Evolutionary conservation across 1,139 yeast species (phyloP), one percentile per base, ranked within the genome.

Genomic region (Trichomonascaceae sp.): DNA sequence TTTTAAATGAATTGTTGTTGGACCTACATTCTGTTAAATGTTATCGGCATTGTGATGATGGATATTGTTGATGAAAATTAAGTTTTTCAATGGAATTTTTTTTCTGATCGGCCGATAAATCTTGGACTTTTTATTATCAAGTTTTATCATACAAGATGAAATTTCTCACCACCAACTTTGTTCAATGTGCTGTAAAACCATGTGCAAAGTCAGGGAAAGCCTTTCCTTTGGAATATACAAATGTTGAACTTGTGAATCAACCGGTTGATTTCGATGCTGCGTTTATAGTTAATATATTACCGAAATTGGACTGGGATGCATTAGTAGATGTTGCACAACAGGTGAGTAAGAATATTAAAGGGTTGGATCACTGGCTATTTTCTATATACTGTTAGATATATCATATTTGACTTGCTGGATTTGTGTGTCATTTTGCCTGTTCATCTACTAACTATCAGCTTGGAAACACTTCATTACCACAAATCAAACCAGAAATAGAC

Each of bases 81-180:
- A 24, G 43, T 32, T 19, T 30, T 32, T 7, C 20, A 45, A 24
- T 6, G 13, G 49, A 20, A 27, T 15, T 48, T 51, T 45, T 49
- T 36, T 27, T 27, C 32, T 50, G 47, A 15, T 45, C 20, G 8
- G 30, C 18, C 22, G 32, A 27, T 27, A 27, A 27, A 27, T 27
- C 9, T 27, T 27, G 32, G 32, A 27, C 12, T 17, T n/a, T 17
- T n/a, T 53, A 6, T 4, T 22, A 22, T 22, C 18, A 20, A n/a
- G 39, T 18, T n/a, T n/a, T 18, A 41, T 47, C 18, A 24, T 20
- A 30, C 19, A 39, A 27, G 38, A 91, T 93, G 99, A 93, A 93
- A 74, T 84, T 93, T 65, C 75, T 93, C 46, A 91, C 99, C 36
- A 88, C 98, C 45, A 93, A 95, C 70, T 95, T 93, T 70, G 95